These are phyloP conservation scores for Limtongia smithiae DNA, from an alignment of 805 yeast genomes.

Conservation along the genomic window DNA sequence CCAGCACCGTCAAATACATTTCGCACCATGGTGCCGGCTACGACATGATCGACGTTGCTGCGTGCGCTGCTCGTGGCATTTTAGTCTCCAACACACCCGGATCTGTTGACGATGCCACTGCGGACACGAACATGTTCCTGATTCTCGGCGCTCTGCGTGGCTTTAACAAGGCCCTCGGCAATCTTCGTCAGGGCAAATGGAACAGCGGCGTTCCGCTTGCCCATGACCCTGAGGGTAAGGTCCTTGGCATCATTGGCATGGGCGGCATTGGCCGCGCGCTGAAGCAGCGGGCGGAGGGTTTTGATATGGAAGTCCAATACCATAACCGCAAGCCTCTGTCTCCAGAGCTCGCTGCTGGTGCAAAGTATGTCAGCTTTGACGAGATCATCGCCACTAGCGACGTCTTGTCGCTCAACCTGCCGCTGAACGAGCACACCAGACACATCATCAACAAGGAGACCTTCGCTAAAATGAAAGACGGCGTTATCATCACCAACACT, in stretches of 20 bases:
- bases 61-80: slow-evolving; percentile 51
- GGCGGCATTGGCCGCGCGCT: slow-evolving; percentile 89
- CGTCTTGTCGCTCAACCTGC: slow-evolving; percentile 69
- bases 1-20: slow-evolving; percentile 51
- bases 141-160: slow-evolving; percentile 62
- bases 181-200: slow-evolving; percentile 62
- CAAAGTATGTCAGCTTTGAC: slow-evolving; percentile 69
- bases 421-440: slow-evolving; percentile 66
- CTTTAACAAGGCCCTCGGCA: slow-evolving; percentile 57
- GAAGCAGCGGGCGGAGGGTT: slow-evolving; percentile 65
- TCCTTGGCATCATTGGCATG: slow-evolving; percentile 78
- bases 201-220: slow-evolving; percentile 57
- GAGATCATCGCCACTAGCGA: slow-evolving; percentile 62
- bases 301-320: slow-evolving; percentile 73
- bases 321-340: slow-evolving; percentile 62
- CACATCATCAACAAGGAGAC: slow-evolving; percentile 63
- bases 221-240: slow-evolving; percentile 69
- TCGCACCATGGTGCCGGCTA: slow-evolving; percentile 66
- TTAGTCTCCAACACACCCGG: slow-evolving; percentile 63
- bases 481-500: slow-evolving; percentile 74
- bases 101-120: slow-evolving; percentile 67
- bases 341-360: slow-evolving; percentile 61
- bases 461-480: slow-evolving; percentile 69
- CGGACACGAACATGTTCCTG: slow-evolving; percentile 64
- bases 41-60: slow-evolving; percentile 62